These are phyloP conservation scores for Boletus reticuloceps DNA, from an alignment of 768 basidiomycete genomes.

Conservation along the genomic window DNA sequence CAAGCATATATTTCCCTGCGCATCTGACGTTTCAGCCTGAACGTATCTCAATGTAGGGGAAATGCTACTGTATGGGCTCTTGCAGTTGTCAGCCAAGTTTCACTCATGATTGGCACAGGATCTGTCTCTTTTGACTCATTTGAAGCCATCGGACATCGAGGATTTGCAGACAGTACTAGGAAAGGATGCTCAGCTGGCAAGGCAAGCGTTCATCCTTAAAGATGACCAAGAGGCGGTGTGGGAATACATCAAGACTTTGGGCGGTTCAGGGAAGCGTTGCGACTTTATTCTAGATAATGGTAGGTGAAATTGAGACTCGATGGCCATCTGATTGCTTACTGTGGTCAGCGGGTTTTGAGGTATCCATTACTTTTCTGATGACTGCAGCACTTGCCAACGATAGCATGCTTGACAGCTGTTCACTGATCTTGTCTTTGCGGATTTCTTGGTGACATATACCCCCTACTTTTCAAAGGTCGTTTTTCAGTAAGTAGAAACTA, in stretches of 20 bases:
- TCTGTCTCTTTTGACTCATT: conserved; percentile 83
- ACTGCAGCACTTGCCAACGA: not conserved
- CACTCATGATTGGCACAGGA: conserved; percentile 51
- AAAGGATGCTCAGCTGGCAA: conserved; percentile 71
- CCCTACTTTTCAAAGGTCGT: conserved; percentile 78
- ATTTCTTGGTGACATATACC: conserved; percentile 88
- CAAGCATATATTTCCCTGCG: not conserved
- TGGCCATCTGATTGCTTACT: not conserved
- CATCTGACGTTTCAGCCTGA: not conserved
- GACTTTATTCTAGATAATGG: conserved; percentile 95
- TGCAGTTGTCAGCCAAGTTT: not conserved
- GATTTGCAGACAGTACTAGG: conserved; percentile 74
- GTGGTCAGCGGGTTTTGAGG: conserved; percentile 83
- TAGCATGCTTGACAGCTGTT: conserved; percentile 56
- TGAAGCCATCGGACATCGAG: conserved; percentile 80
- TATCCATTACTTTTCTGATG: conserved; percentile 25
- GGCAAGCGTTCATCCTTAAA: conserved; percentile 76
- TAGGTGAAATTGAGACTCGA: conserved; percentile 29
- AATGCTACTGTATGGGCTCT: conserved; percentile 74
- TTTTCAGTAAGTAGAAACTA: conserved; percentile 71
- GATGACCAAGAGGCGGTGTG: conserved; percentile 80
- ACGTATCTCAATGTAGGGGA: conserved; percentile 54
- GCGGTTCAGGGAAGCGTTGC: conserved; percentile 43
- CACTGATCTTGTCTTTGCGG: conserved; percentile 91
- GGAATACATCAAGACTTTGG: conserved; percentile 60